Evolutionary conservation across 805 yeast species (phyloP).

Genomic region (Zygosaccharomyces gambellarensis): DNA sequence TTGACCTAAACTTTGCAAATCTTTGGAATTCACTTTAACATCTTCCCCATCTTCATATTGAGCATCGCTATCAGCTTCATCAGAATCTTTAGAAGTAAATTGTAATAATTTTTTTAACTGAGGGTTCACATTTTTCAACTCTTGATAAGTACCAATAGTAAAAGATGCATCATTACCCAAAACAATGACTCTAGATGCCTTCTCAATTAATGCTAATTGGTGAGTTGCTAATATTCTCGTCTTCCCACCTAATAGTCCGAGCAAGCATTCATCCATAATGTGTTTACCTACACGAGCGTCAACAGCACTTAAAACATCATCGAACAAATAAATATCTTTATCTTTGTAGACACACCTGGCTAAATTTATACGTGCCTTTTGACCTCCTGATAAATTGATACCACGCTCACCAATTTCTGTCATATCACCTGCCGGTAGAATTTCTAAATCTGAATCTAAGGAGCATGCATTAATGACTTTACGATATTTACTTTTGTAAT

Average conservation of each 20-base stretch:
- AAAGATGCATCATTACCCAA: conserved; percentile 60
- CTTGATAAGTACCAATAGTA: conserved; percentile 55
- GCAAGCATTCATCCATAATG: conserved; percentile 63
- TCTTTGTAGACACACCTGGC: conserved; percentile 76
- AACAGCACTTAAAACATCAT: conserved; percentile 80
- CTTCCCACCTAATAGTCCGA: conserved; percentile 49
- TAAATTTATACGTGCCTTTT: conserved; percentile 72
- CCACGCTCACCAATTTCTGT: conserved; percentile 87
- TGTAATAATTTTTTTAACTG: conserved; percentile 51
- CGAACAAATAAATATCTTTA: conserved; percentile 62
- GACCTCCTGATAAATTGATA: conserved; percentile 84
- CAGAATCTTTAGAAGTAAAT: conserved; percentile 36
- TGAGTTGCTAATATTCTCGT: conserved; percentile 82
- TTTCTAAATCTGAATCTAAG: conserved; percentile 56
- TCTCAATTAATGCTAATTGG: conserved; percentile 64
- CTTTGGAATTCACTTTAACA: conserved; percentile 18
- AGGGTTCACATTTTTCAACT: conserved; percentile 42
- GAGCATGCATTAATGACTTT: conserved; percentile 62
- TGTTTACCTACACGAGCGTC: conserved; percentile 84
- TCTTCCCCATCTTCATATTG: conserved; percentile 32
- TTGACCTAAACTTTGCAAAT: conserved; percentile 8
- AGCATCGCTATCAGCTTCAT: conserved; percentile 30
- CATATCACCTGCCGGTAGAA: conserved; percentile 66
- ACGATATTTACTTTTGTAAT: conserved; percentile 47
- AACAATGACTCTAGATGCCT: conserved; percentile 67